Evolutionary conservation across 345 rosid genomes (phyloP).

Genomic region (Gossypium australe): DNA sequence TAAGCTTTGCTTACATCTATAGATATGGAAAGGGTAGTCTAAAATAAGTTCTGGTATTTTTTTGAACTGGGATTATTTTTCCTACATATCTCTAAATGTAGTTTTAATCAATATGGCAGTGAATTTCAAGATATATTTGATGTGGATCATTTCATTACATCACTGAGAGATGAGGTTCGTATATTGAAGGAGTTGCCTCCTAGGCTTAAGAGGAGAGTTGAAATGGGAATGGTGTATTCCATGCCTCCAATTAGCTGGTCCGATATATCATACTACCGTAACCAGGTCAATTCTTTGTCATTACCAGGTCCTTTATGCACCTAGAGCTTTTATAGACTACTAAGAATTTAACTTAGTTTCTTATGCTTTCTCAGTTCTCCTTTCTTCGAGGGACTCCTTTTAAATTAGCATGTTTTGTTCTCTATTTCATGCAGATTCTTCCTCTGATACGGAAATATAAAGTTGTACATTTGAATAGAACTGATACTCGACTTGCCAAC

Average conservation of each 20-base stretch:
- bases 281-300: slow-evolving; percentile 38
- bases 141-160: slow-evolving; percentile 72
- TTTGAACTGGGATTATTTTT: neutral
- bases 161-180: slow-evolving; percentile 80
- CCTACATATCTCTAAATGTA: neutral
- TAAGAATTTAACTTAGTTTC: neutral
- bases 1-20: neutral
- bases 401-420: neutral
- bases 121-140: slow-evolving; percentile 85
- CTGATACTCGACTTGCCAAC: slow-evolving; percentile 90
- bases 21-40: neutral
- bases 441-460: slow-evolving; percentile 81
- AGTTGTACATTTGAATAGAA: slow-evolving; percentile 80
- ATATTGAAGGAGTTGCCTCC: slow-evolving; percentile 81
- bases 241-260: slow-evolving; percentile 94
- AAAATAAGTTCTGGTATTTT: neutral
- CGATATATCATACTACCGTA: slow-evolving; percentile 66
- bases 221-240: slow-evolving; percentile 50
- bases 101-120: slow-evolving; percentile 34
- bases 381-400: neutral
- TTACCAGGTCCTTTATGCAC: neutral
- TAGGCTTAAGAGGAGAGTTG: slow-evolving; percentile 57
- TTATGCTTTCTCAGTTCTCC: neutral
- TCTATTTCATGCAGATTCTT: slow-evolving; percentile 59
- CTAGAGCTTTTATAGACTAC: neutral